Evolutionary conservation across 768 basidiomycete genomes (phyloP), one percentile per base, ranked within the genome.

Genomic region (Suillus bovinus): DNA sequence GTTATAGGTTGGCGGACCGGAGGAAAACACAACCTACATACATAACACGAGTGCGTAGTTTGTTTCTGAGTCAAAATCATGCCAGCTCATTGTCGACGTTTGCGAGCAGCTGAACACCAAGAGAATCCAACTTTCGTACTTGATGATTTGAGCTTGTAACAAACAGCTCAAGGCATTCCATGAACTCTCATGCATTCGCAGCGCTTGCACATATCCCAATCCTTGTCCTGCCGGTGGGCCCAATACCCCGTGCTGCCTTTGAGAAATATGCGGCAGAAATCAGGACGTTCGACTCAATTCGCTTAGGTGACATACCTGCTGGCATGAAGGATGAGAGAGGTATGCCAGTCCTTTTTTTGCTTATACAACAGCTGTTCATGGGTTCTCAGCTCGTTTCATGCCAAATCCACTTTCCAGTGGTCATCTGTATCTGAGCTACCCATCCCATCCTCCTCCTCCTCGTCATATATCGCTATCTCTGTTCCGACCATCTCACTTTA

Each of bases 181-280:
- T 93, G 90, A 89, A 87, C 70, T 81, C 82, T 56, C 78, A 85
- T 75, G 80, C 86, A 16, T 95, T 93, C 70, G 89, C 88, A 27
- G 91, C 92, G 22, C 84, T 96, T 53, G 94, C 93, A 22, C 91
- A 93, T 72, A 80, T 98, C 61, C 87, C 84, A 62, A 84, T 99
- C 54, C 84, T 99, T 22, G 83, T 98, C 63, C 76, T 97, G 17
- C 96, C 96, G 17, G 87, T 98, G 13, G 93, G 94, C 41, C 76
- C 84, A 8, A 91, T 97, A 65, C 78, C 85, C 1, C 81, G 81
- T 46, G 66, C 83, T n/a, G 78, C 82, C 2, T 97, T 91, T 71
- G 86, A 93, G 56, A 82, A 81, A 65, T 93, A 90, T 80, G 84
- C 88, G 5, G 75, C 81, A 36, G 86, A 94, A 67, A 86, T 99